These are phyloP conservation scores for Cryptomeria japonica DNA, from an alignment of 75 land plant genomes.

Conservation along the genomic window DNA sequence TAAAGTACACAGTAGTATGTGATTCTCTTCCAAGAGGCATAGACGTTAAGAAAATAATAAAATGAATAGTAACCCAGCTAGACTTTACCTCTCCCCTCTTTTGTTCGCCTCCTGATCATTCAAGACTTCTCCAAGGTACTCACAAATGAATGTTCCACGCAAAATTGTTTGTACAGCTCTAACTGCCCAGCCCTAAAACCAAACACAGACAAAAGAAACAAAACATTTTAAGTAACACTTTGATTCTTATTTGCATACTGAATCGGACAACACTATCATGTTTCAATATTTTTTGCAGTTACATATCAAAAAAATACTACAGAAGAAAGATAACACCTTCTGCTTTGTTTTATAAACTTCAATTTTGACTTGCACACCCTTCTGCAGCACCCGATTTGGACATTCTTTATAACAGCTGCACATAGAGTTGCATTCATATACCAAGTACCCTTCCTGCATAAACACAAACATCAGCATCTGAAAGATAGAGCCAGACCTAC, in stretches of 20 bases:
- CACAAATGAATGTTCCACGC: slow-evolving; percentile 97
- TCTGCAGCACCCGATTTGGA: slow-evolving; percentile 88
- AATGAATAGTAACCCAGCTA: neutral
- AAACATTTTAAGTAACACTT: slow-evolving; percentile 2
- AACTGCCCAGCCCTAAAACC: slow-evolving; percentile 95
- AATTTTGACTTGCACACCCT: slow-evolving; percentile 82
- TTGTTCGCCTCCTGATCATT: slow-evolving; percentile 74
- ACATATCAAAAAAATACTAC: neutral
- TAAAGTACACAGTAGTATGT: neutral
- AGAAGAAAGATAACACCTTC: slow-evolving; percentile 46
- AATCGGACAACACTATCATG: neutral
- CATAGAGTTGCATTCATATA: slow-evolving; percentile 92
- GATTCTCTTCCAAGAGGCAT: neutral
- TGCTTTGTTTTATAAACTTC: slow-evolving; percentile 86
- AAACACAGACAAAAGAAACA: neutral
- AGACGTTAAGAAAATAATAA: neutral
- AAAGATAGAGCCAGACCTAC: neutral
- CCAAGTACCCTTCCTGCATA: slow-evolving; percentile 85
- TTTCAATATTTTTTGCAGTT: neutral
- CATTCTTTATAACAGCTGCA: slow-evolving; percentile 74
- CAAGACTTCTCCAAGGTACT: slow-evolving; percentile 91
- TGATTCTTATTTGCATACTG: neutral
- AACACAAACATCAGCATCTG: slow-evolving; percentile 11
- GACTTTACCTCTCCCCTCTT: slow-evolving; percentile 65
- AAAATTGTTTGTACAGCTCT: slow-evolving; percentile 78